A percentile compares a stretch with the other conserved stretches of the same genome.
These are phyloP conservation scores for Trichoderma pleuroti DNA, from an alignment of 2,329 filamentous ascomycete species.

Conservation along the genomic window DNA sequence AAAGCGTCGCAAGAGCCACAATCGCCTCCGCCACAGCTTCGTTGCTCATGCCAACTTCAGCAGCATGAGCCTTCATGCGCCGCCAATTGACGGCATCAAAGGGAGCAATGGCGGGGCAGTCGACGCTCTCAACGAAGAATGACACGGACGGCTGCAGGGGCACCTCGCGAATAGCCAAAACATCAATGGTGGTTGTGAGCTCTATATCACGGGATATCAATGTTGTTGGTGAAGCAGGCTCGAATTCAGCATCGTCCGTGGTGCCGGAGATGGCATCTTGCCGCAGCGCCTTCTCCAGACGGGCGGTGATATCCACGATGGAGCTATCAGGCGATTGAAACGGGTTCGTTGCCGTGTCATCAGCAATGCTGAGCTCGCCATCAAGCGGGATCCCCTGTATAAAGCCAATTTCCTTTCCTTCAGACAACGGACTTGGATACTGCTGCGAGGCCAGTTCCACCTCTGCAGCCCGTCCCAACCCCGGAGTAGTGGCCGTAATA, in stretches of 20 bases:
- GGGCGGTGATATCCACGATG: neutral
- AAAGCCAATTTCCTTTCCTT: neutral
- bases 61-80: slow-evolving; percentile 16
- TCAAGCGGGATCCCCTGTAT: neutral
- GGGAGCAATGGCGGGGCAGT: slow-evolving; percentile 22
- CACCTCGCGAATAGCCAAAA: slow-evolving; percentile 15
- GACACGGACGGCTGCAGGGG: slow-evolving; percentile 11
- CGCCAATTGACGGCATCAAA: slow-evolving; percentile 24
- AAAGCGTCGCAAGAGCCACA: slow-evolving; percentile 20
- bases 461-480: neutral
- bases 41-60: slow-evolving; percentile 6
- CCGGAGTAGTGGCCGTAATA: neutral
- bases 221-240: slow-evolving; percentile 15
- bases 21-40: slow-evolving; percentile 12
- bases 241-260: neutral
- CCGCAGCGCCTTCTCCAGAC: neutral
- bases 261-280: neutral
- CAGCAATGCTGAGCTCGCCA: neutral
- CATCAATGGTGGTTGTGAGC: slow-evolving; percentile 24
- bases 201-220: slow-evolving; percentile 25
- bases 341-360: neutral
- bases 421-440: slow-evolving; percentile 1
- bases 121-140: slow-evolving; percentile 23
- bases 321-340: neutral
- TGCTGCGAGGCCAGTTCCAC: neutral